Evolutionary conservation across 495 filamentous ascomycete species (phyloP).

Genomic region (Niebla homalea): DNA sequence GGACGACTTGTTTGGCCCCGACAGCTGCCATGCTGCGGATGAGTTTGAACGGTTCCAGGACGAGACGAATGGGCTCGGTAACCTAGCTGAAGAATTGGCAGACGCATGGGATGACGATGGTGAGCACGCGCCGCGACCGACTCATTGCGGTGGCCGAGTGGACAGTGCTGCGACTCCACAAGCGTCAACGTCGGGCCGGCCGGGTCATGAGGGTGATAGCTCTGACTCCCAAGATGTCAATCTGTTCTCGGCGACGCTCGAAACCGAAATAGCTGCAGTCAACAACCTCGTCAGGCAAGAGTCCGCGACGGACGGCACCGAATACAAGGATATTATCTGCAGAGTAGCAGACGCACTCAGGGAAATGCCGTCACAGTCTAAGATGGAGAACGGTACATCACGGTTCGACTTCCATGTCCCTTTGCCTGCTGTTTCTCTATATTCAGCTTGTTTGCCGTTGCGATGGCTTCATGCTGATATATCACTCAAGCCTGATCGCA

Average conservation of each 20-base stretch:
- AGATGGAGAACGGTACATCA: constrained; percentile 65
- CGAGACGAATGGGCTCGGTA: constrained; percentile 53
- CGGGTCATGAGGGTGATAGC: constrained; percentile 48
- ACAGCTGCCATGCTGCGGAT: not conserved
- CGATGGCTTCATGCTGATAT: constrained; percentile 14
- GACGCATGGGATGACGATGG: constrained; percentile 43
- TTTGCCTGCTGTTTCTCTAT: not conserved
- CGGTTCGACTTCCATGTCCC: constrained; percentile 37
- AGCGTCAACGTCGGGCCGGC: constrained; percentile 11
- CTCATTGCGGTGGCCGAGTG: no score
- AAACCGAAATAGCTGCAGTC: constrained; percentile 63
- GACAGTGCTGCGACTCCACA: no score
- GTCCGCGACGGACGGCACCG: constrained; percentile 55
- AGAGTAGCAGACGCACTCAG: constrained; percentile 59
- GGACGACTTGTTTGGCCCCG: not conserved
- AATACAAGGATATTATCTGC: constrained; percentile 53
- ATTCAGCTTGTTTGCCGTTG: not conserved
- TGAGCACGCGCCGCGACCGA: constrained; percentile 23
- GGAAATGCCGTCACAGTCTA: constrained; percentile 69
- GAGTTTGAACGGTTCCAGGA: constrained; percentile 23
- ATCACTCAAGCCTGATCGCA: constrained; percentile 60
- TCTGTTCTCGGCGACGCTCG: constrained; percentile 58
- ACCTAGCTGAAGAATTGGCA: constrained; percentile 67
- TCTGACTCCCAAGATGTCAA: constrained; percentile 56
- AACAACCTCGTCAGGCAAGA: constrained; percentile 62